A percentile compares a stretch with the other conserved stretches of the same genome.
Evolutionary conservation across 192 early-diverging fungal species (phyloP).

Genomic region (Backusella psychrophila): DNA sequence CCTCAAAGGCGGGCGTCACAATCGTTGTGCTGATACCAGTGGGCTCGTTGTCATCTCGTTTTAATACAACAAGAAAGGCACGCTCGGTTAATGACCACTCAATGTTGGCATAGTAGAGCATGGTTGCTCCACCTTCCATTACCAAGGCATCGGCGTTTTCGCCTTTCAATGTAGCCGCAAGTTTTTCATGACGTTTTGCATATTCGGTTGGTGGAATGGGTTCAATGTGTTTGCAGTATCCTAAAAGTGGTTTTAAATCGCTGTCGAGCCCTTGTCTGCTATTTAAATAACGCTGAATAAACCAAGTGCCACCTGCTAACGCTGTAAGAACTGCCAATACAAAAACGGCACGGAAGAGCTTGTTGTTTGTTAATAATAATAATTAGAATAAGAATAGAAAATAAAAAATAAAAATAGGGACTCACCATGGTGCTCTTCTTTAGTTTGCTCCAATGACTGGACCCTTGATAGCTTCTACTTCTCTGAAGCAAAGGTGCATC

Average conservation of each 20-base stretch:
- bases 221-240: slow-evolving; percentile 41
- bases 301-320: not conserved
- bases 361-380: slow-evolving; percentile 4
- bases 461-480: not conserved
- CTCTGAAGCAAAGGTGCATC: slow-evolving; percentile 9
- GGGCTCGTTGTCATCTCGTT: not conserved
- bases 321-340: not conserved
- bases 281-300: not conserved
- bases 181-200: slow-evolving; percentile 35
- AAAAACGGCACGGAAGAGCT: not conserved
- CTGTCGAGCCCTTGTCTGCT: not conserved
- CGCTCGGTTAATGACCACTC: slow-evolving; percentile 46
- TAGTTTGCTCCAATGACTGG: slow-evolving; percentile 15
- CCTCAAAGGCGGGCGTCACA: slow-evolving; percentile 49
- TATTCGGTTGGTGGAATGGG: slow-evolving; percentile 38
- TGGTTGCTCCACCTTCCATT: slow-evolving; percentile 45
- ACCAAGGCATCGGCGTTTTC: slow-evolving; percentile 40
- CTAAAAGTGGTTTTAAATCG: slow-evolving; percentile 18
- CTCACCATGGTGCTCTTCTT: slow-evolving; percentile 16
- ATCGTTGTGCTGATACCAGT: slow-evolving; percentile 40
- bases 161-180: slow-evolving; percentile 33
- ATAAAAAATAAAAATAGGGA: not conserved
- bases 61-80: slow-evolving; percentile 42
- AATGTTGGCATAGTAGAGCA: slow-evolving; percentile 50
- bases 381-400: not conserved